Conservation (phyloP, 2,329 filamentous ascomycete species). For the Metarhizium brunneum region DNA sequence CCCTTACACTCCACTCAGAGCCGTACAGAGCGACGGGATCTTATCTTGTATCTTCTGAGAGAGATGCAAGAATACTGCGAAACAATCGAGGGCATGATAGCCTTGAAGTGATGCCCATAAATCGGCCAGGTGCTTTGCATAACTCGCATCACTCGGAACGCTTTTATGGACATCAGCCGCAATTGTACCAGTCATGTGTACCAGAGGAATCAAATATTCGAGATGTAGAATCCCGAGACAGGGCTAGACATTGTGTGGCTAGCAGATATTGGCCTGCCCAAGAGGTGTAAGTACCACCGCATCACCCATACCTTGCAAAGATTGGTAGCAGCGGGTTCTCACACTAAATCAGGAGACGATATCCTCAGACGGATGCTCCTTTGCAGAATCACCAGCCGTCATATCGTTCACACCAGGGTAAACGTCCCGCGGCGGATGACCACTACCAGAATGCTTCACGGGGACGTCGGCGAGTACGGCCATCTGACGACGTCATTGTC, state of each 20-base stretch:
- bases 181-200: not conserved
- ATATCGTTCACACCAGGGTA: slow-evolving; percentile 2
- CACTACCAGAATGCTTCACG: slow-evolving; percentile 1
- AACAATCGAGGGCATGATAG: slow-evolving; percentile 11
- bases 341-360: not conserved
- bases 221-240: not conserved
- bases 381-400: not conserved
- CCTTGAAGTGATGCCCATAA: slow-evolving; percentile 11
- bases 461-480: slow-evolving; percentile 10
- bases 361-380: not conserved
- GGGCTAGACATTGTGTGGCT: not conserved
- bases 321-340: not conserved
- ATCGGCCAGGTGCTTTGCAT: not conserved
- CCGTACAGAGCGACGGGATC: slow-evolving; percentile 8
- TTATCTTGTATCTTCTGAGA: slow-evolving; percentile 12
- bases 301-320: not conserved
- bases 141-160: not conserved
- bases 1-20: slow-evolving; percentile 1
- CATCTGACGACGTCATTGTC: slow-evolving; percentile 20
- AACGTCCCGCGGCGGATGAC: slow-evolving; percentile 4
- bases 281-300: not conserved
- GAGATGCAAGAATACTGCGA: slow-evolving; percentile 11
- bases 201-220: not conserved
- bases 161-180: not conserved
- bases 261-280: not conserved